phyloP scores from a whole-genome alignment of 192 early-diverging fungal genomes.

The Funneliformis geosporum region DNA sequence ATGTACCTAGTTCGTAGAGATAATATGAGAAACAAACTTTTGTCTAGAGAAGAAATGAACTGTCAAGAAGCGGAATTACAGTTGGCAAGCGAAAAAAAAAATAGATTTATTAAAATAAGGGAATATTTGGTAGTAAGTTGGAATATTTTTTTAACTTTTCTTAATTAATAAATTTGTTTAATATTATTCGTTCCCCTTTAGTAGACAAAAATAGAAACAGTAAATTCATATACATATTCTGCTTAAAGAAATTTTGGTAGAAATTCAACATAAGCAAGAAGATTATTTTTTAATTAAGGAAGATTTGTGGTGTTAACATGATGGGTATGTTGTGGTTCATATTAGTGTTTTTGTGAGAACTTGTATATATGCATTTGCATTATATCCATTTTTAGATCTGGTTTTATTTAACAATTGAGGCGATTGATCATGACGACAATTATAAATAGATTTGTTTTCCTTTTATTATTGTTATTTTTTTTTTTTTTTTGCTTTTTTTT shows the following conservation, averaged over 20 bases:
- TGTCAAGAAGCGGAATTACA: constrained; percentile 48
- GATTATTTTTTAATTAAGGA: constrained; percentile 97
- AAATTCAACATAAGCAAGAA: constrained; percentile 95
- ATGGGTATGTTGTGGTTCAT: constrained; percentile 85
- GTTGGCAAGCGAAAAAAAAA: constrained; percentile 44
- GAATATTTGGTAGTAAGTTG: constrained; percentile 67
- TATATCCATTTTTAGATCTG: too few species aligned
- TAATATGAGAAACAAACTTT: constrained; percentile 98
- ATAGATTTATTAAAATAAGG: constrained; percentile 73
- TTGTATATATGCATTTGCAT: neutral
- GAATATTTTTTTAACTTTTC: neutral
- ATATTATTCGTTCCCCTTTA: constrained; percentile 92
- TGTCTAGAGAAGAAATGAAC: constrained; percentile 55
- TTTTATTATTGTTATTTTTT: too few species aligned
- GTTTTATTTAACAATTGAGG: too few species aligned
- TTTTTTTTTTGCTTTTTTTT: too few species aligned
- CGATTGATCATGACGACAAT: too few species aligned
- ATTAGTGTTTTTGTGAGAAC: too few species aligned
- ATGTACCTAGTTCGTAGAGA: constrained; percentile 96
- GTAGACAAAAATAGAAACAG: constrained; percentile 90
- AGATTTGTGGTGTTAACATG: constrained; percentile 74
- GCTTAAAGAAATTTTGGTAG: constrained; percentile 89
- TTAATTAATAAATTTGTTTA: constrained; percentile 22
- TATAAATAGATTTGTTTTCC: too few species aligned
- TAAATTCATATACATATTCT: constrained; percentile 57